A percentile compares a stretch with the other conserved stretches of the same genome.
Conservation (phyloP, 495 filamentous ascomycete genomes). For the Pyrenula massariospora region DNA sequence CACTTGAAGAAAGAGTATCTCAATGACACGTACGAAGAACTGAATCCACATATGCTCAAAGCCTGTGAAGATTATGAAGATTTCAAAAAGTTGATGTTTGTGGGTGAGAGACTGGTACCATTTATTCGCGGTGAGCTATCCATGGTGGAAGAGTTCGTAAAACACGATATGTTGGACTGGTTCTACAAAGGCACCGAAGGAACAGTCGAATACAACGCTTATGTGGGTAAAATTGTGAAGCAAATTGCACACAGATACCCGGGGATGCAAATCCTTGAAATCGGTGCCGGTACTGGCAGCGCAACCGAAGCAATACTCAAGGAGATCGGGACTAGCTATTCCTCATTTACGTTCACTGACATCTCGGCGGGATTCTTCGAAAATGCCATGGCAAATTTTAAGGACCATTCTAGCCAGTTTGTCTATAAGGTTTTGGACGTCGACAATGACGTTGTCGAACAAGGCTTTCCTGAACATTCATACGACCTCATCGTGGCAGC, state of each 20-base stretch:
- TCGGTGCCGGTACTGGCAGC: conserved; percentile 20
- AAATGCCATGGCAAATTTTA: conserved; percentile 9
- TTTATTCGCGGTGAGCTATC: conserved; percentile 22
- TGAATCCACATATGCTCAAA: conserved; percentile 20
- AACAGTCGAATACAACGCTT: conserved; percentile 2
- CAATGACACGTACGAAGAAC: conserved; percentile 18
- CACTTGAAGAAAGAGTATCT: conserved; percentile 15
- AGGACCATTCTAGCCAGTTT: conserved; percentile 20
- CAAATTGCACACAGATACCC: conserved; percentile 24
- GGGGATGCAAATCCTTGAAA: conserved; percentile 17
- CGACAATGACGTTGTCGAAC: conserved; percentile 14
- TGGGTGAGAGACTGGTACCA: conserved; percentile 20
- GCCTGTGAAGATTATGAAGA: conserved; percentile 1
- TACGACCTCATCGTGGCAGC: conserved; percentile 39
- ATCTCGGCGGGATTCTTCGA: conserved; percentile 30
- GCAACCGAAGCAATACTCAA: conserved; percentile 21
- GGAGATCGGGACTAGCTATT: conserved; percentile 1
- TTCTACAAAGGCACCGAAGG: conserved; percentile 23
- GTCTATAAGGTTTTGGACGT: conserved; percentile 32
- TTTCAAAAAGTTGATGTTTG: not conserved
- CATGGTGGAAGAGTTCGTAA: conserved; percentile 24
- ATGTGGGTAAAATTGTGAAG: conserved; percentile 6
- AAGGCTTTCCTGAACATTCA: conserved; percentile 23
- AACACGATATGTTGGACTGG: conserved; percentile 19
- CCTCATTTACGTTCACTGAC: conserved; percentile 35